Evolutionary conservation across 441 rosid genomes (phyloP).

Genomic region (Omphalea diandra): DNA sequence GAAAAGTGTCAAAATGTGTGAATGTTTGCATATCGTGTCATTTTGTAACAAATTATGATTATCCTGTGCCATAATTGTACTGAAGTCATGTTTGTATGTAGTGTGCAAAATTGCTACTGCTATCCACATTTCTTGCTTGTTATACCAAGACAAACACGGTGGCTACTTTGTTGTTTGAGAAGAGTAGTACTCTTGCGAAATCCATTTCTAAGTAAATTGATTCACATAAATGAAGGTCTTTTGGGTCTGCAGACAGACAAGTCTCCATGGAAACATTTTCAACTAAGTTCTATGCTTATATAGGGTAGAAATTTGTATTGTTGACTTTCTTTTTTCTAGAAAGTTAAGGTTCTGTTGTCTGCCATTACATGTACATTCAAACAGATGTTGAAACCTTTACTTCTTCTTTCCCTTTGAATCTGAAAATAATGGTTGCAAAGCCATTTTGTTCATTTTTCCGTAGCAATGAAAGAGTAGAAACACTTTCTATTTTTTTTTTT

Average conservation of each 20-base stretch:
- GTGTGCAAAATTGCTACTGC: not conserved
- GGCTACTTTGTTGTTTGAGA: not conserved
- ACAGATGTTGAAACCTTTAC: not conserved
- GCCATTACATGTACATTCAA: not conserved
- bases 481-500: no score
- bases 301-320: not conserved
- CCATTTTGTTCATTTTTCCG: not conserved
- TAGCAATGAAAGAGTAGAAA: not conserved
- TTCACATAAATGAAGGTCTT: not conserved
- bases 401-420: not conserved
- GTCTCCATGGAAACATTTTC: not conserved
- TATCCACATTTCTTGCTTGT: not conserved
- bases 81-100: not conserved
- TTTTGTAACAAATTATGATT: no score
- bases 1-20: no score
- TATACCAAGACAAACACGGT: not conserved
- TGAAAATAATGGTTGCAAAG: not conserved
- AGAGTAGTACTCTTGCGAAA: not conserved
- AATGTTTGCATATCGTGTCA: no score
- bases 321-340: not conserved
- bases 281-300: not conserved
- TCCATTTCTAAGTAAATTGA: not conserved
- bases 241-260: not conserved
- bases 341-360: not conserved
- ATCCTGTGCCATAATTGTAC: no score